Evolutionary conservation across 2,329 filamentous ascomycete genomes (phyloP).

Genomic region (Epichloe gansuensis): DNA sequence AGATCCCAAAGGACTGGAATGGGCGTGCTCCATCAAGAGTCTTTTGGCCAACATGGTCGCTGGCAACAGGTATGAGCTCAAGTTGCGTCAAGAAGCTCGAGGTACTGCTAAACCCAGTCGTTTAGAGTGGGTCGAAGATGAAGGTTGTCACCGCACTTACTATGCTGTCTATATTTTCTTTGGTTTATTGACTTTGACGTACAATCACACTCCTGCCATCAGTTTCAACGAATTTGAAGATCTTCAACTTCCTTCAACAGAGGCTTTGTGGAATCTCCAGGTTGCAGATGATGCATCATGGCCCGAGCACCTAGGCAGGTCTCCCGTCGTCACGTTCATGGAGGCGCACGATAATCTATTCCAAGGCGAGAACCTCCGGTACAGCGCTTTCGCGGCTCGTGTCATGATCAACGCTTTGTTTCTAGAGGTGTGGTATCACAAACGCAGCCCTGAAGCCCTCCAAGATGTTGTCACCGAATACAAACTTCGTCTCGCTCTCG

Average conservation of each 20-base stretch:
- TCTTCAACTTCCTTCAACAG: constrained; percentile 81
- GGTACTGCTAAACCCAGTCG: constrained; percentile 64
- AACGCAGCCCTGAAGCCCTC: constrained; percentile 91
- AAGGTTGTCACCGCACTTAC: constrained; percentile 91
- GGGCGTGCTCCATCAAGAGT: constrained; percentile 98
- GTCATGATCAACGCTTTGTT: constrained; percentile 99
- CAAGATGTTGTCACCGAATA: constrained; percentile 98
- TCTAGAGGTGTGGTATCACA: constrained; percentile 97
- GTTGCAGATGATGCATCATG: constrained; percentile 68
- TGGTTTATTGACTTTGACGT: constrained; percentile 83
- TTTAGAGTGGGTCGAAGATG: constrained; percentile 90
- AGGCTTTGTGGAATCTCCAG: constrained; percentile 86
- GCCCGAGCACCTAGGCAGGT: constrained; percentile 63
- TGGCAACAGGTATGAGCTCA: constrained; percentile 91
- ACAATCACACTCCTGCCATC: constrained; percentile 96
- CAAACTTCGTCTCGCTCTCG: constrained; percentile 86
- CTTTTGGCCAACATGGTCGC: constrained; percentile 97
- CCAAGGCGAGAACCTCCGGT: constrained; percentile 79
- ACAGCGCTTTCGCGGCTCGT: constrained; percentile 92
- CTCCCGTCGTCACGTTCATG: constrained; percentile 73
- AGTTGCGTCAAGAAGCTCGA: constrained; percentile 81
- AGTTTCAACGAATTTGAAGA: constrained; percentile 98
- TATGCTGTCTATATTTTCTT: constrained; percentile 99
- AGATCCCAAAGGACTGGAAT: constrained; percentile 92
- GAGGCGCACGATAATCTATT: constrained; percentile 92